Evolutionary conservation across 2,329 filamentous ascomycete genomes (phyloP).

Genomic region (Coniochaeta prunicola): DNA sequence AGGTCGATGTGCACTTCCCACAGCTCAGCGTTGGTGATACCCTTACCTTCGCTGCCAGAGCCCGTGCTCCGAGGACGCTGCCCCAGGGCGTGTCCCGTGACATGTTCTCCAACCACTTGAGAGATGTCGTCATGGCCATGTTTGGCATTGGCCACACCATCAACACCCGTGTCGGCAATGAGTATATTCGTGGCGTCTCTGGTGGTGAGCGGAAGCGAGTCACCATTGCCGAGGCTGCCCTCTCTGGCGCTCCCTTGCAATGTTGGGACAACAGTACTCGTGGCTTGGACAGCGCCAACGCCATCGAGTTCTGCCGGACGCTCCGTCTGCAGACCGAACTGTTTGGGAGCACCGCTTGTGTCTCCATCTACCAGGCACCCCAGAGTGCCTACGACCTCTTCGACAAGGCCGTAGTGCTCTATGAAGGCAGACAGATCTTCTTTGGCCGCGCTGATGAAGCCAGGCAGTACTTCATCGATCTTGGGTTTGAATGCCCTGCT

Average conservation of each 20-base stretch:
- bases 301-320: conserved; percentile 67
- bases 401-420: conserved; percentile 51
- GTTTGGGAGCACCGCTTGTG: conserved; percentile 56
- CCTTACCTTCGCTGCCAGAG: conserved; percentile 67
- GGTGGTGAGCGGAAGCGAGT: conserved; percentile 67
- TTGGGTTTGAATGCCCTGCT: conserved; percentile 60
- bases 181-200: conserved; percentile 66
- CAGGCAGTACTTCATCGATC: conserved; percentile 56
- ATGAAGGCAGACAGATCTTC: conserved; percentile 56
- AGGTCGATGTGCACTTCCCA: conserved; percentile 77
- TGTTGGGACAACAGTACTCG: conserved; percentile 68
- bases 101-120: conserved; percentile 53
- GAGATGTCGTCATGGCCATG: conserved; percentile 68
- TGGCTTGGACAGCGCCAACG: conserved; percentile 68
- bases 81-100: conserved; percentile 49
- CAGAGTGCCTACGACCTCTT: conserved; percentile 58
- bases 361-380: conserved; percentile 68
- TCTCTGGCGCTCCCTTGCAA: conserved; percentile 54
- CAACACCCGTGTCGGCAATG: conserved; percentile 68
- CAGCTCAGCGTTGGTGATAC: conserved; percentile 73
- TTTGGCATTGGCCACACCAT: conserved; percentile 68
- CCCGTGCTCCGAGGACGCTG: conserved; percentile 55
- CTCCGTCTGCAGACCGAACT: conserved; percentile 61
- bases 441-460: conserved; percentile 55
- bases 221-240: conserved; percentile 52